Evolutionary conservation across 2,329 filamentous ascomycete species (phyloP), one percentile per base, ranked within the genome.

Genomic region (Gnomoniopsis sp.): DNA sequence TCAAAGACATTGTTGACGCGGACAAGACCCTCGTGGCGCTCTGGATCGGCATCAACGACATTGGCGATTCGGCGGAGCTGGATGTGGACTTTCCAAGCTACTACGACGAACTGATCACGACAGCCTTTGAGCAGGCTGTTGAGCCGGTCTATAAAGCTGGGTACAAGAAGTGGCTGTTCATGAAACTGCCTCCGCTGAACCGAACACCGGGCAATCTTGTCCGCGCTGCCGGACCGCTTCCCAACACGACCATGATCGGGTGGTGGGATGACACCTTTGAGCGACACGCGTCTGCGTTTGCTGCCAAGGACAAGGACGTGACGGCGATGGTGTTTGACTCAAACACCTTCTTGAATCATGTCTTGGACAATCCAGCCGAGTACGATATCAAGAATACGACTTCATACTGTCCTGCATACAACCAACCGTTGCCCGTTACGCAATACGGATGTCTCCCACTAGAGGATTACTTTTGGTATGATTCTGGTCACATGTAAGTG

Each of bases 21-120:
- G 63, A 69, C 3, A 68, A 74, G 19, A 73, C 77, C 1, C 69
- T 84, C 1, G 74, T 83, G 0, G 76, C 77, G 2, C 66, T 83
- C 41, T 85, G 78, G 77, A 85, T 84, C 49, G 82, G 79, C 1
- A 74, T 84, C 59, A 85, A 85, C 65, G 82, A 85, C 58, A 80
- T 85, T 61, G 75, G 73, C 62, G 81, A 85, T 65, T 75, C 76
- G 7, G 71, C 69, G 15, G 73, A 75, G 44, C 76, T 74, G 34
- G 71, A 63, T 14, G 68, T 77, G 14, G 69, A 73, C 12, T 82
- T 81, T 61, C 70, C 72, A 3, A 68, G 65, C 0, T 75, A 80
- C 62, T 83, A 82, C 65, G 67, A 74, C 3, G 65, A 68, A 12
- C 67, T 82, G 6, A 72, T 78, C 38, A 53, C 53, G 3, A 70